These are phyloP conservation scores for Leishmania gerbilli DNA, from an alignment of 208 protist species.

Conservation along the genomic window DNA sequence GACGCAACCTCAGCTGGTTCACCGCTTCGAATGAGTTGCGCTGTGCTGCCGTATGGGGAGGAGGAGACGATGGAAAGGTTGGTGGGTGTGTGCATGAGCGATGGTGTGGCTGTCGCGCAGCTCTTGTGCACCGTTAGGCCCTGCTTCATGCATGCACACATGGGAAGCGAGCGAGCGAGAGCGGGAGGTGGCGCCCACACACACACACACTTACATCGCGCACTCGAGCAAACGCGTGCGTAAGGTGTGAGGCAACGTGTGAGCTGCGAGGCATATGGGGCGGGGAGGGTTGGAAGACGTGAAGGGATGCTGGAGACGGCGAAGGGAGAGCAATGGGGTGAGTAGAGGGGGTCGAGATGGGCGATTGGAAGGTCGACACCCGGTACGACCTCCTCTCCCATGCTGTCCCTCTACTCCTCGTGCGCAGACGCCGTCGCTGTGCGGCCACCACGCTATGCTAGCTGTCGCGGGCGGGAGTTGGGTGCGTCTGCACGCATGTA, in stretches of 20 bases:
- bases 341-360: neutral
- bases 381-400: neutral
- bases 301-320: neutral
- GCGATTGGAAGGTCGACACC: neutral
- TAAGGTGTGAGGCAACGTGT: neutral
- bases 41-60: neutral
- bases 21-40: neutral
- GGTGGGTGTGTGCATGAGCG: neutral
- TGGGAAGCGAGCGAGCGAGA: neutral
- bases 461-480: neutral
- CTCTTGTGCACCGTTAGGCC: neutral
- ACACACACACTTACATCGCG: neutral
- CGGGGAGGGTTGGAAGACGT: neutral
- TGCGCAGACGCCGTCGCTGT: neutral
- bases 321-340: neutral
- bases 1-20: neutral
- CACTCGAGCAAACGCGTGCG: neutral
- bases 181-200: neutral
- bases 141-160: neutral
- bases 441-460: neutral
- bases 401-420: neutral
- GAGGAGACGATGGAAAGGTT: neutral
- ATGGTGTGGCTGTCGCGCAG: neutral
- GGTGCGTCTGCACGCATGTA: neutral
- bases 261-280: neutral